Evolutionary conservation across 1,284 basidiomycete species (phyloP).

Genomic region (Wallemia ichthyophaga): DNA sequence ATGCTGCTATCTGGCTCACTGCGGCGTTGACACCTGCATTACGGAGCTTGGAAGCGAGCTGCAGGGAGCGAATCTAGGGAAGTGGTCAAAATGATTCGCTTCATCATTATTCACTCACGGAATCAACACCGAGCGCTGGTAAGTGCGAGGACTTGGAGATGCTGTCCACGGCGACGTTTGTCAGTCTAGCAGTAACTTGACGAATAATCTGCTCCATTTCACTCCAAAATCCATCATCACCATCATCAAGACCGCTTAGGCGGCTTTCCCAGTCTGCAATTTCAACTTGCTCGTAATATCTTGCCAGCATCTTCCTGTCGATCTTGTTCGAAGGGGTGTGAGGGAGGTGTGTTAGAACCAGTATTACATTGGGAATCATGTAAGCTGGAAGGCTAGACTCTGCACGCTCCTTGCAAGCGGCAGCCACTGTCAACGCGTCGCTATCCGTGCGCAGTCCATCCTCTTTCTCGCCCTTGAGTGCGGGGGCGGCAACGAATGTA

Average conservation of each 20-base stretch:
- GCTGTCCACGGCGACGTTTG: slow-evolving; percentile 7
- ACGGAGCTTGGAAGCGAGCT: slow-evolving; percentile 12
- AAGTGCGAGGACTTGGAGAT: slow-evolving; percentile 11
- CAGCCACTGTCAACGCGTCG: slow-evolving; percentile 9
- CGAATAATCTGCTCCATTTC: slow-evolving; percentile 5
- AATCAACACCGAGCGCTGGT: slow-evolving; percentile 12
- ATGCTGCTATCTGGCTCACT: slow-evolving; percentile 12
- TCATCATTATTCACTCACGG: slow-evolving; percentile 6
- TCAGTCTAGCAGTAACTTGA: slow-evolving; percentile 9
- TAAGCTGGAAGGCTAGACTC: slow-evolving; percentile 11
- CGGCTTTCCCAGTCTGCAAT: slow-evolving; percentile 11
- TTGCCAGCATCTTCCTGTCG: slow-evolving; percentile 13
- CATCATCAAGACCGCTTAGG: slow-evolving; percentile 6
- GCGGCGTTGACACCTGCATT: slow-evolving; percentile 9
- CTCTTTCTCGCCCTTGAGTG: not conserved
- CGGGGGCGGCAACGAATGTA: slow-evolving; percentile 12
- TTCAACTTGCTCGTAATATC: slow-evolving; percentile 10
- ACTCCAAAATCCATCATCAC: slow-evolving; percentile 3
- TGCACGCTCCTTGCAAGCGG: slow-evolving; percentile 8
- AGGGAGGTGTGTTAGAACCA: slow-evolving; percentile 14
- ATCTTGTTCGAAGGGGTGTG: slow-evolving; percentile 16
- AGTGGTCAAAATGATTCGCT: not conserved
- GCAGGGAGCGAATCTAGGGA: not conserved
- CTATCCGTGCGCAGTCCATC: slow-evolving; percentile 9
- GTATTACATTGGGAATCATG: slow-evolving; percentile 12